phyloP scores from a whole-genome alignment of 192 early-diverging fungal genomes.

The Chytriomyces confervae region DNA sequence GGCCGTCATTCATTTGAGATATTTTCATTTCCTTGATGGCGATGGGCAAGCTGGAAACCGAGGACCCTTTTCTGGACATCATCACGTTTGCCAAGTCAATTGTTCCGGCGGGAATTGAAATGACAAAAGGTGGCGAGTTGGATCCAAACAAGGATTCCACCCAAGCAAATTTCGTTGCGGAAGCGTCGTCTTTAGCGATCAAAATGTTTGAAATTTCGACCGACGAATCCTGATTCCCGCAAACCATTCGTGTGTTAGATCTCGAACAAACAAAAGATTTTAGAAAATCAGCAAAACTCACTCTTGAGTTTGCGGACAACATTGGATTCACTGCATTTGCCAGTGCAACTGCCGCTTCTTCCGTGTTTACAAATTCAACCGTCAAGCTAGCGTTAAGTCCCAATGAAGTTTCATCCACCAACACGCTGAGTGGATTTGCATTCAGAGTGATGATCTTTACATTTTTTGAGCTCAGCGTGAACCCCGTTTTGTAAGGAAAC shows the following conservation, averaged over 20 bases:
- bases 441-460: constrained; percentile 23
- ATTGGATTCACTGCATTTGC: constrained; percentile 52
- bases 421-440: neutral
- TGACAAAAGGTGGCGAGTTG: constrained; percentile 11
- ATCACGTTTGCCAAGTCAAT: constrained; percentile 24
- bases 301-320: constrained; percentile 38
- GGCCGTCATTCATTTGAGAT: constrained; percentile 35
- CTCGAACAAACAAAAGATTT: no score
- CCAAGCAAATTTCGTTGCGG: constrained; percentile 42
- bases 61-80: constrained; percentile 29
- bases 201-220: constrained; percentile 40
- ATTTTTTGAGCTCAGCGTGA: constrained; percentile 36
- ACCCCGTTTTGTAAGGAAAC: constrained; percentile 42
- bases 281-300: neutral
- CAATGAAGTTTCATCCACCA: constrained; percentile 25
- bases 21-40: constrained; percentile 25
- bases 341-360: constrained; percentile 42
- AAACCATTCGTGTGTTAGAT: no score
- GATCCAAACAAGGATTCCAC: constrained; percentile 37
- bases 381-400: constrained; percentile 32
- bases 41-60: constrained; percentile 32
- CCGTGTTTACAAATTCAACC: constrained; percentile 41
- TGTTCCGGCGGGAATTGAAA: constrained; percentile 18
- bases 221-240: neutral
- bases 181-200: constrained; percentile 33